A percentile compares a stretch with the other conserved stretches of the same genome.
These are phyloP conservation scores for Claviceps monticola DNA, from an alignment of 2,329 filamentous ascomycete genomes.

Conservation along the genomic window DNA sequence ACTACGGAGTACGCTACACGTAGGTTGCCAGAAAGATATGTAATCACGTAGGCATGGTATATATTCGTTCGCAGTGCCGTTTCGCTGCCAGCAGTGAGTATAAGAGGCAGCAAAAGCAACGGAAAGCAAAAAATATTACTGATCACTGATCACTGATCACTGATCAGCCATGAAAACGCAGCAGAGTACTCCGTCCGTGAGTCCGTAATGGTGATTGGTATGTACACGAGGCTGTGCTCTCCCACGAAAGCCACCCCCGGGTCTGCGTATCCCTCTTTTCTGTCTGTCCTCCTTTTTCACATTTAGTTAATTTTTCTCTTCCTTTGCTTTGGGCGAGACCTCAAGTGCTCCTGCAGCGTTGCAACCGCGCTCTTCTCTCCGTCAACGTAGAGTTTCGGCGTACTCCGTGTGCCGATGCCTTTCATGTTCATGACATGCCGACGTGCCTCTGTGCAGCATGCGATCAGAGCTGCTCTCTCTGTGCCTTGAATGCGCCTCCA, in stretches of 20 bases:
- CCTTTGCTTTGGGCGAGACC: too few relatives aligned
- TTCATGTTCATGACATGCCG: not conserved
- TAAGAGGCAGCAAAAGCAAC: not conserved
- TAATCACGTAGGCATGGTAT: too few relatives aligned
- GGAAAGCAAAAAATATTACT: not conserved
- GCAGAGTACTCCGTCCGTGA: too few relatives aligned
- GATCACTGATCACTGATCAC: too few relatives aligned
- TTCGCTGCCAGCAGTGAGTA: too few relatives aligned
- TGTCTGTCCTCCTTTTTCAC: not conserved
- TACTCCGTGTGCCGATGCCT: not conserved
- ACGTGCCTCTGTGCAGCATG: not conserved
- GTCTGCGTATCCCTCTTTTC: not conserved
- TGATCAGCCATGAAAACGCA: too few relatives aligned
- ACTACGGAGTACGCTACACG: too few relatives aligned
- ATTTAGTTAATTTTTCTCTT: not conserved
- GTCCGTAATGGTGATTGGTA: not conserved
- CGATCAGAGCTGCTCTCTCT: not conserved
- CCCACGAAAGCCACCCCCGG: not conserved
- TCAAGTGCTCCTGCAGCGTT: not conserved
- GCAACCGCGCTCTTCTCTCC: slow-evolving; percentile 5
- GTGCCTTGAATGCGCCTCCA: not conserved
- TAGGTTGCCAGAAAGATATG: too few relatives aligned
- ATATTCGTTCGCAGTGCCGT: too few relatives aligned
- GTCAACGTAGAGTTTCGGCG: not conserved
- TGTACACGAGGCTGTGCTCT: not conserved